Evolutionary conservation across 1,139 yeast genomes (phyloP), one percentile per base, ranked within the genome.

Genomic region (Pichia sp.): DNA sequence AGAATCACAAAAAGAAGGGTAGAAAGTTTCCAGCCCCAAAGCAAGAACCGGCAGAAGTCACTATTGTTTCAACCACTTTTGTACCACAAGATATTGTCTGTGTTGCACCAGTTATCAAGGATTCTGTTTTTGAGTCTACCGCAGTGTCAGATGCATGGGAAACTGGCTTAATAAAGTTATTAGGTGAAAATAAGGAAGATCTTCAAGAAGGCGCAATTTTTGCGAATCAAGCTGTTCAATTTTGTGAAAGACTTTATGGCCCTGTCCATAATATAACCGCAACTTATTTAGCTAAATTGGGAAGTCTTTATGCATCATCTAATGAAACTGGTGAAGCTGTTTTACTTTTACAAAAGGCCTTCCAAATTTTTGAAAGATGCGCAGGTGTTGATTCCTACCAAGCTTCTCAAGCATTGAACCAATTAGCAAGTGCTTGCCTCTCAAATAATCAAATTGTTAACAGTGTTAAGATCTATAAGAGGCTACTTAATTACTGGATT

Each of bases 241-340:
- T 88, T 50, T 80, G 81, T 57, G 96, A 90, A 64, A 96, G 89
- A 63, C 80, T 87, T 34, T 86, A 86, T 59, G 97, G 97, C 28
- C 67, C 76, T 40, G 76, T 92, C 34, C 95, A 89, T 61, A 77
- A 84, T 9, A 89, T 84, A 58, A 86, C 92, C 39, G 89, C 92
- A 26, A 64, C 81, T 44, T 81, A 82, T 9, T 42, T 45, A 29
- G 37, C 51, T 7, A 52, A 46, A 33, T 40, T 53, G 30, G 53
- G 49, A 33, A 34, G 37, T 18, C 41, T 50, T 5, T 50, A 43
- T 33, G 42, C 69, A 75, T 58, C 66, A 69, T 42, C 48, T 1
- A 42, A 40, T 30, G 51, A 39, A 18, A 28, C 18, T 32, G 67
- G 70, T 33, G 82, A 78, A 57, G 92, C 97, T 5, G 75, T 82